Base-by-base conservation (phyloP, 2,329 filamentous ascomycete species). In the Calonectria ilicicola region DNA sequence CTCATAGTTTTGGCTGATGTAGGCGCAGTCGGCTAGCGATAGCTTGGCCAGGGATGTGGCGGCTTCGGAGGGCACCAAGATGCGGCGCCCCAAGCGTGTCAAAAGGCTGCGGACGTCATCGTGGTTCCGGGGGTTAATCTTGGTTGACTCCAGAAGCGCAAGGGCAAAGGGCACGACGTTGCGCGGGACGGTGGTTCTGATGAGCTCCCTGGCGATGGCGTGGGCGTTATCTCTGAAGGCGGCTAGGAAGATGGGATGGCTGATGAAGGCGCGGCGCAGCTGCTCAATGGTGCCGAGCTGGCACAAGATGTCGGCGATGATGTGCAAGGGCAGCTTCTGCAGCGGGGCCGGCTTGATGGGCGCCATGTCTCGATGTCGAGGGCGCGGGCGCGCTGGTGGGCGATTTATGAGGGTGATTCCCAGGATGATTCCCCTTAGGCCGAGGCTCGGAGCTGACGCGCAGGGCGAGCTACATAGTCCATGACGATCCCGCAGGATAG, bases 21-120 rank as follows among this genome's bases (percentile, higher is more conserved):
- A 62, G 38, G 58, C 58, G 58, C 58, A 62, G 58, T 62, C 58
- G 26, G 35, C 23, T 21, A 62, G 58, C 26, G 58, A 62, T 26
- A 62, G 58, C 35, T 44, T 42, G 38, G 58, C 35, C 6, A 62
- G 23, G 58, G 35, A 26, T 26, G 38, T 26, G 15, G 58, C 35
- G 58, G 35, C 35, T 15, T 62, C 58, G 35, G 35, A 2, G 26
- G 58, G 38, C 58, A 42, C 38, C 58, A 44, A 40, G 35, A 62
- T 42, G 35, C 23, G 23, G 21, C 35, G 38, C 12, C 26, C 38
- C 2, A 62, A 21, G 14, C 58, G 35, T 8, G 15, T 38, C 35
- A 62, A 32, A 26, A 62, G 35, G 58, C 23, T 15, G 7, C 58
- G 58, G 23, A 62, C 38, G 58, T 32, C 58, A 10, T 44, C 38